These are phyloP conservation scores for Jackrogersella multiformis DNA, from an alignment of 495 filamentous ascomycete species.

Conservation along the genomic window DNA sequence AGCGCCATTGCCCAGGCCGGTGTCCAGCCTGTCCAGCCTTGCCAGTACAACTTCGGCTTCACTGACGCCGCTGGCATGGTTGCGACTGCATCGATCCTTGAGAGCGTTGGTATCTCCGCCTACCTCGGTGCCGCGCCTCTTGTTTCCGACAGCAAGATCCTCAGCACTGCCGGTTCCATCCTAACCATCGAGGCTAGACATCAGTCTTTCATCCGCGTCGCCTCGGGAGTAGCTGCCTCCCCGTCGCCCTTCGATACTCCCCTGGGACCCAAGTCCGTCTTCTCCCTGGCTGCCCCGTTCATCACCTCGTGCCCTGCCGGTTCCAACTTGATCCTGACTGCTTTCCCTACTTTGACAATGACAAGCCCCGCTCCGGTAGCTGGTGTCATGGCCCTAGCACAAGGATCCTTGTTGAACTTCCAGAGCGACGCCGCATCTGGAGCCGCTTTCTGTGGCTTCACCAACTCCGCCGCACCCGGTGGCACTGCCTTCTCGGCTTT, in stretches of 20 bases:
- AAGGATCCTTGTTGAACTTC: constrained; percentile 53
- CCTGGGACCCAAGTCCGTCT: constrained; percentile 65
- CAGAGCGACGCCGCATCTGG: constrained; percentile 52
- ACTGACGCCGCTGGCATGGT: constrained; percentile 68
- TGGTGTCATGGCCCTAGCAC: constrained; percentile 54
- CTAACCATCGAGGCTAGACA: constrained; percentile 70
- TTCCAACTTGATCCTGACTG: constrained; percentile 63
- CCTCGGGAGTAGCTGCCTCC: constrained; percentile 56
- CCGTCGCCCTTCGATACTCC: constrained; percentile 69
- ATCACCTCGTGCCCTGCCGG: constrained; percentile 67
- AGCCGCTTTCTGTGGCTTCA: constrained; percentile 66
- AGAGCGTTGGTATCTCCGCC: constrained; percentile 69
- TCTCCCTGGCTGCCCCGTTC: constrained; percentile 71
- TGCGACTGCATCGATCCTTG: constrained; percentile 66
- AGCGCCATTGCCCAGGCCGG: constrained; percentile 63
- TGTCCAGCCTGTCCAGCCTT: constrained; percentile 65
- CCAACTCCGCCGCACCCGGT: constrained; percentile 59
- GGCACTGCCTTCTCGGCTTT: constrained; percentile 64
- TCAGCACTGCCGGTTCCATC: constrained; percentile 66
- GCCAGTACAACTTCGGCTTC: constrained; percentile 70
- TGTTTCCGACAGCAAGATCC: constrained; percentile 60
- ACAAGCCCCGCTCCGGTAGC: constrained; percentile 54
- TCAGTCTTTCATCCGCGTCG: constrained; percentile 66
- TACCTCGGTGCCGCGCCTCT: constrained; percentile 71
- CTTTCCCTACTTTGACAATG: constrained; percentile 66